Evolutionary conservation across 1,139 yeast species (phyloP).

Genomic region (Yamadazyma kanchanaburiensis): DNA sequence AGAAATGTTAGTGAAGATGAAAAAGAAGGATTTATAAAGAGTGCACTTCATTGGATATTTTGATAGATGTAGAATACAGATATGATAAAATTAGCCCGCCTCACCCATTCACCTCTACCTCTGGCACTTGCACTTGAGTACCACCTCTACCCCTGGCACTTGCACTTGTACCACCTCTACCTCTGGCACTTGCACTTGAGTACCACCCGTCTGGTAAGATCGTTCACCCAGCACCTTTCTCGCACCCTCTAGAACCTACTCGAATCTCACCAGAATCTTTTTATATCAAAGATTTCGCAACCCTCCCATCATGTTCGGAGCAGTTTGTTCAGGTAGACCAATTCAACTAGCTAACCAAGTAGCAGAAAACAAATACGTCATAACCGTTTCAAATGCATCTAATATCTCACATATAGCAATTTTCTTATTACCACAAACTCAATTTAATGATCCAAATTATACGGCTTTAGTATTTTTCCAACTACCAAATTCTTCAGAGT

Average conservation of each 20-base stretch:
- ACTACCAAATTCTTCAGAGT: constrained; percentile 65
- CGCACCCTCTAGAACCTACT: too few species aligned
- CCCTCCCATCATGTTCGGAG: constrained; percentile 42
- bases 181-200: too few species aligned
- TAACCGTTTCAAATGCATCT: constrained; percentile 58
- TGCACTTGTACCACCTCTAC: too few species aligned
- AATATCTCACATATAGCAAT: constrained; percentile 70
- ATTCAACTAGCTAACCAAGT: constrained; percentile 58
- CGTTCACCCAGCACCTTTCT: too few species aligned
- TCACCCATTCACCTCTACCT: too few species aligned
- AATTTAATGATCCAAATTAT: constrained; percentile 59
- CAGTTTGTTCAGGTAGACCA: constrained; percentile 57
- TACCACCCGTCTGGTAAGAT: too few species aligned
- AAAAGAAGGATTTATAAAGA: constrained; percentile 2
- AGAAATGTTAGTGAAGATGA: constrained; percentile 2
- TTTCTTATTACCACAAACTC: constrained; percentile 69
- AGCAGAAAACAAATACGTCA: constrained; percentile 61
- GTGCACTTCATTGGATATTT: constrained; percentile 3
- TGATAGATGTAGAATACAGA: constrained; percentile 1
- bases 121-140: too few species aligned
- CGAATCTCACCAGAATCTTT: too few species aligned
- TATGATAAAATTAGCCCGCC: too few species aligned
- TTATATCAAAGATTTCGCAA: too few species aligned
- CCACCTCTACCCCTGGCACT: too few species aligned
- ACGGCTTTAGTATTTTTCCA: constrained; percentile 90